Base-by-base conservation (phyloP, 345 rosid genomes). In the Gossypium ekmanianum region DNA sequence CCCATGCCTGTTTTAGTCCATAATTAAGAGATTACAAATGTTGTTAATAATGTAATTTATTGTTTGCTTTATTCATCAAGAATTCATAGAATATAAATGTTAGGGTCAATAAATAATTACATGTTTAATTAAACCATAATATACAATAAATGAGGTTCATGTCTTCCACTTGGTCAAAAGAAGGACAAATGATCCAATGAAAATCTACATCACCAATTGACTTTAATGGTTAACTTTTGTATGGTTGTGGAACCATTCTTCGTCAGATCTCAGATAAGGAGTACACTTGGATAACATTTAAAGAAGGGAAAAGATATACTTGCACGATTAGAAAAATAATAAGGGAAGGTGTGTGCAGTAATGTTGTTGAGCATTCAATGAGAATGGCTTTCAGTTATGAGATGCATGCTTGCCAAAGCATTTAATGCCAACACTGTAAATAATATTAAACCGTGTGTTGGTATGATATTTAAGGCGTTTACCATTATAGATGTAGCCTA, bases 401-500 rank as follows among this genome's bases (percentile, higher is more conserved):
- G 59, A 50, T 44, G 16, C 12, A 9, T 16, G 73, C 22, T 48
- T 3, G 57, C 12, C 24, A 68, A 68, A 48, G 20, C 57, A 68
- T 47, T 47, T 22, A 66, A 62, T 34, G 9, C 10, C 59, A 55
- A 55, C 1, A 13, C 41, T 5, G 39, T 4, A 4, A 29, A 34
- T 34, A 34, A 34, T 6, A 34, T 34, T 0, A 34, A 4, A 34
- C 39, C 0, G 6, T 4, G 5, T 29, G 4, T 34, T 4, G 0
- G 7, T 1, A 0, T 34, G 6, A 34, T 34, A 6, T 4, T 34
- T 0, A 34, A 34, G 0, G 1, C 1, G 7, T 34, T 5, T 0
- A 5, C 6, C 7, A 5, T 34, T 1, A 4, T 1, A 34, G 0
- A 0, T 34, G 1, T 34, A 0, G 1, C 4, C 0, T 34, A 0